Evolutionary conservation across 176 grass and related monocot genomes (phyloP).

Genomic region (Oryza glaberrima): DNA sequence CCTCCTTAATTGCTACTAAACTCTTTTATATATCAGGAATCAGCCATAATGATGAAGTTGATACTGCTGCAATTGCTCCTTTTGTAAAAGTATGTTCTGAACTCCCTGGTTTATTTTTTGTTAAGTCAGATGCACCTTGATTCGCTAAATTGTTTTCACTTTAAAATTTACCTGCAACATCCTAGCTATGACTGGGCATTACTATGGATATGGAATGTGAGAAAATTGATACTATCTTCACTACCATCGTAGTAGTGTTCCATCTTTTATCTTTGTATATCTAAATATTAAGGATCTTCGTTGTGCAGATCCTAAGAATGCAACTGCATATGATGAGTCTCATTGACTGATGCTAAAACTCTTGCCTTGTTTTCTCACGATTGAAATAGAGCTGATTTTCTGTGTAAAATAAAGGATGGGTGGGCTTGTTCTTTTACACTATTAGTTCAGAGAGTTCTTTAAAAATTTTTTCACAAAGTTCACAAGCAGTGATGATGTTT

Average conservation of each 20-base stretch:
- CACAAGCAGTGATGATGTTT: constrained; percentile 6
- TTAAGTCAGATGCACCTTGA: background rate
- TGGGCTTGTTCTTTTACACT: background rate
- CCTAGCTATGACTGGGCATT: constrained; percentile 4
- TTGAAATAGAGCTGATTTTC: background rate
- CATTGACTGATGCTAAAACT: background rate
- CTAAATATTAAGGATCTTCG: constrained; percentile 17
- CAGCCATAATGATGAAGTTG: constrained; percentile 76
- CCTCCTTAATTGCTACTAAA: constrained; percentile 17
- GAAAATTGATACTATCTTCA: background rate
- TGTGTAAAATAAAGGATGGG: background rate
- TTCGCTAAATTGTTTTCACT: background rate
- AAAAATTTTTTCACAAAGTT: constrained; percentile 1
- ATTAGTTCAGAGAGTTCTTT: background rate
- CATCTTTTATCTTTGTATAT: background rate
- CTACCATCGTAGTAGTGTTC: background rate
- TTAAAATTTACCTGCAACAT: background rate
- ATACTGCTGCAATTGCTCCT: constrained; percentile 49
- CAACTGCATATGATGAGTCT: background rate
- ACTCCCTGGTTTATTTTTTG: constrained; percentile 1
- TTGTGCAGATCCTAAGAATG: background rate
- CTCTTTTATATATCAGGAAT: constrained; percentile 59
- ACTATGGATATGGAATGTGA: background rate
- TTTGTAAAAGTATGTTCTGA: constrained; percentile 78
- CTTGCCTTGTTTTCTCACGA: background rate